phyloP scores from a whole-genome alignment of 768 basidiomycete species.

The Boletus tylopilopsis region DNA sequence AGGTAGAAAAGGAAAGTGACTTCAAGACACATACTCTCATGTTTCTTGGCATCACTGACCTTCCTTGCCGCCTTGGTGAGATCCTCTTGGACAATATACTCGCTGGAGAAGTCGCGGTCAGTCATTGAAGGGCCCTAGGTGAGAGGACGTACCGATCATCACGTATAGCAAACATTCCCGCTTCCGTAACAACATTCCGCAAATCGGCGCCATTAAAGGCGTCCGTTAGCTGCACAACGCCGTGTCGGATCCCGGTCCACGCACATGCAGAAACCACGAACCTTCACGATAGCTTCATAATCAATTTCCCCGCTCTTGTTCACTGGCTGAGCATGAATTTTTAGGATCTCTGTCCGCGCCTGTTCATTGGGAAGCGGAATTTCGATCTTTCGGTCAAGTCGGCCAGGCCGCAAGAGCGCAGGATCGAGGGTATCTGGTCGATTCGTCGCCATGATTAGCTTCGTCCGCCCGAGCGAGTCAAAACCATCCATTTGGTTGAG shows the following conservation, averaged over 20 bases:
- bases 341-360: constrained; percentile 92
- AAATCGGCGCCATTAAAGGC: constrained; percentile 96
- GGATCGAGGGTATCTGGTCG: constrained; percentile 97
- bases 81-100: constrained; percentile 92
- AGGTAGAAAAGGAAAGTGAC: not conserved
- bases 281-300: constrained; percentile 97
- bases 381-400: constrained; percentile 96
- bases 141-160: constrained; percentile 71
- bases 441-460: constrained; percentile 99
- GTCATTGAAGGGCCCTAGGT: not conserved
- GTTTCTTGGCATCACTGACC: constrained; percentile 95
- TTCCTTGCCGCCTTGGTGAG: constrained; percentile 95
- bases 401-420: constrained; percentile 91
- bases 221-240: constrained; percentile 65
- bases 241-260: not conserved
- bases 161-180: constrained; percentile 98
- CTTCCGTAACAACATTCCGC: constrained; percentile 91
- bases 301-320: constrained; percentile 96
- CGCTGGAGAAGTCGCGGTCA: constrained; percentile 40
- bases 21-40: constrained; percentile 70
- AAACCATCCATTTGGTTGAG: constrained; percentile 99
- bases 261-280: constrained; percentile 25
- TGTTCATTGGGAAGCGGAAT: constrained; percentile 97
- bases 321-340: constrained; percentile 92
- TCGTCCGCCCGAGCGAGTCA: constrained; percentile 92